Conservation (phyloP, 2,329 filamentous ascomycete species). For the Pseudogymnoascus sp. region DNA sequence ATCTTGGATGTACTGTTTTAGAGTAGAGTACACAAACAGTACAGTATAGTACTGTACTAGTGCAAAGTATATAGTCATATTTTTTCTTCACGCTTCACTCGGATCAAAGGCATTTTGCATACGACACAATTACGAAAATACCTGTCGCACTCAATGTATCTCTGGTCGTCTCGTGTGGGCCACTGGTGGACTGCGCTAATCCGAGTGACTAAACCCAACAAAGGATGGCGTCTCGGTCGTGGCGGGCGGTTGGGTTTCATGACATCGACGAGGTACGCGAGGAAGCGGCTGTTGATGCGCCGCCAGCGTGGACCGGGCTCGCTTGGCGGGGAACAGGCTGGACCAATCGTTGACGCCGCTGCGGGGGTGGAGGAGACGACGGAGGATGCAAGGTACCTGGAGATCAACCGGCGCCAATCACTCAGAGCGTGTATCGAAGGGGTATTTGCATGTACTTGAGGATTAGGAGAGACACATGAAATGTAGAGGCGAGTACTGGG, state of each 20-base stretch:
- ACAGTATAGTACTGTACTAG: neutral
- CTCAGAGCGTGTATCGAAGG: neutral
- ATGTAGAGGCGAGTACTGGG: neutral
- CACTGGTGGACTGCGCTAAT: neutral
- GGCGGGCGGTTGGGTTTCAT: neutral
- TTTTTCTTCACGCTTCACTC: neutral
- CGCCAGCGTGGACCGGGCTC: neutral
- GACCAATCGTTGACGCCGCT: neutral
- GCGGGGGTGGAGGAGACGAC: neutral
- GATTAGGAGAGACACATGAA: neutral
- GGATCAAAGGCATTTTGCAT: neutral
- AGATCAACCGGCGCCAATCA: neutral
- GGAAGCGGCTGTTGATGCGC: neutral
- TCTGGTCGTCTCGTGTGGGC: neutral
- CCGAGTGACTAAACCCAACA: neutral
- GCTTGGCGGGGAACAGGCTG: neutral
- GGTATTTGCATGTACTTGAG: neutral
- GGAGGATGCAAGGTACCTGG: neutral
- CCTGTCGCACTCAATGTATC: neutral
- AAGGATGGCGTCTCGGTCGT: neutral
- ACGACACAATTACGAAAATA: conserved; percentile 6
- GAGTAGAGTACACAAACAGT: neutral
- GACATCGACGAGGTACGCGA: neutral
- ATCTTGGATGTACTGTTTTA: neutral
- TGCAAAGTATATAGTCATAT: neutral